These are phyloP conservation scores for Lentinula edodes DNA, from an alignment of 768 basidiomycete genomes.

Conservation along the genomic window DNA sequence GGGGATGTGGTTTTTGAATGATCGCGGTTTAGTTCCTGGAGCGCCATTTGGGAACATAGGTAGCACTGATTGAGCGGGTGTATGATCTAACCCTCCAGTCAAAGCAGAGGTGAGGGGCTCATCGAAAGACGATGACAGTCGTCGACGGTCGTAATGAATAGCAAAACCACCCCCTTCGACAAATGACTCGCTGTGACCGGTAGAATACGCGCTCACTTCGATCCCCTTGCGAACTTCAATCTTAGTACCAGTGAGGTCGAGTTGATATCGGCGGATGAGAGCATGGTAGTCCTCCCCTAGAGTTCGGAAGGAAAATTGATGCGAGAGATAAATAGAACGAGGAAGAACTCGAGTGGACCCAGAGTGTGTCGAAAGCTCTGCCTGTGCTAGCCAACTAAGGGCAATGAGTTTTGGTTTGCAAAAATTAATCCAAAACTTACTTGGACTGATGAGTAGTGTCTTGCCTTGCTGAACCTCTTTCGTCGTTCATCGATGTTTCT, in stretches of 20 bases:
- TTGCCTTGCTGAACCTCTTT: background rate
- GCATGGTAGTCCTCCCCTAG: slow-evolving; percentile 78
- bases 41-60: slow-evolving; percentile 82
- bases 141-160: slow-evolving; percentile 34
- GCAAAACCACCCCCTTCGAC: slow-evolving; percentile 40
- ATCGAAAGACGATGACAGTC: slow-evolving; percentile 60
- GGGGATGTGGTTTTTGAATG: slow-evolving; percentile 47
- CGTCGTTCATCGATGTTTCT: slow-evolving; percentile 24
- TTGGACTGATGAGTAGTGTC: slow-evolving; percentile 19
- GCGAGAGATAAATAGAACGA: slow-evolving; percentile 73
- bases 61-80: slow-evolving; percentile 40
- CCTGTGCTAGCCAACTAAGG: slow-evolving; percentile 64
- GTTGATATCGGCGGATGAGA: slow-evolving; percentile 57
- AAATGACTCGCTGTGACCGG: slow-evolving; percentile 39
- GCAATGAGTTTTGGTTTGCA: background rate
- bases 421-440: slow-evolving; percentile 19
- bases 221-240: slow-evolving; percentile 73
- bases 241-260: slow-evolving; percentile 51
- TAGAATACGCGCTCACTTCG: slow-evolving; percentile 50
- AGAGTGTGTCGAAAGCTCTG: slow-evolving; percentile 76
- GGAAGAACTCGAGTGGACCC: slow-evolving; percentile 56
- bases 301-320: slow-evolving; percentile 79
- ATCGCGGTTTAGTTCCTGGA: slow-evolving; percentile 30
- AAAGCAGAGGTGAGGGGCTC: slow-evolving; percentile 77
- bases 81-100: slow-evolving; percentile 50